These are phyloP conservation scores for Saturnispora sanitii DNA, from an alignment of 805 yeast species.

Conservation along the genomic window DNA sequence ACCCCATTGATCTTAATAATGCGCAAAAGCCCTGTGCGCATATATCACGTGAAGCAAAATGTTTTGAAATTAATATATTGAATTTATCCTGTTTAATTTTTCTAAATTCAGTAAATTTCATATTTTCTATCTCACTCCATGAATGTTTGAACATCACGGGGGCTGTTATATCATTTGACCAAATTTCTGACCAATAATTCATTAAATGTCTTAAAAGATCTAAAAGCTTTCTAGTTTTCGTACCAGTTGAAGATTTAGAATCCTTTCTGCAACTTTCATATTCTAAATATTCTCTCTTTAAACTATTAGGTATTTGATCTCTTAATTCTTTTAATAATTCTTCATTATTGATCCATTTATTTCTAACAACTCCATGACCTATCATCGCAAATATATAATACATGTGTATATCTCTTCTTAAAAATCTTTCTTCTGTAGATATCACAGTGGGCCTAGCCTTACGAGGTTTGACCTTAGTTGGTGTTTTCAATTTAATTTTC, in stretches of 20 bases:
- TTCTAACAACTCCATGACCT: slow-evolving; percentile 58
- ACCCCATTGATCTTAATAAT: slow-evolving; percentile 56
- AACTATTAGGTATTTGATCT: slow-evolving; percentile 37
- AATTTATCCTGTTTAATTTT: slow-evolving; percentile 35
- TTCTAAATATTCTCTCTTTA: slow-evolving; percentile 35
- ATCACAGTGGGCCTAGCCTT: slow-evolving; percentile 29
- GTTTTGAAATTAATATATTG: slow-evolving; percentile 30
- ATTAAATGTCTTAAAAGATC: slow-evolving; percentile 68
- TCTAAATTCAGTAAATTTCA: slow-evolving; percentile 14
- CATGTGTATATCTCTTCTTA: slow-evolving; percentile 49
- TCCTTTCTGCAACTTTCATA: slow-evolving; percentile 17
- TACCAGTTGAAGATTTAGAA: slow-evolving; percentile 21
- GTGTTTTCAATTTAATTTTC: slow-evolving; percentile 17
- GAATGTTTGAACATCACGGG: slow-evolving; percentile 34
- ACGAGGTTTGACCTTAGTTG: slow-evolving; percentile 16
- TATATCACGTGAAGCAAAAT: slow-evolving; percentile 65
- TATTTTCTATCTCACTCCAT: slow-evolving; percentile 36
- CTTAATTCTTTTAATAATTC: slow-evolving; percentile 33
- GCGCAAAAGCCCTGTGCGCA: slow-evolving; percentile 85
- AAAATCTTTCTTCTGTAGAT: slow-evolving; percentile 43
- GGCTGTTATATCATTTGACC: slow-evolving; percentile 33
- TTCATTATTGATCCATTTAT: slow-evolving; percentile 59
- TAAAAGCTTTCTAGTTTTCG: slow-evolving; percentile 55
- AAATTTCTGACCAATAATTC: slow-evolving; percentile 41
- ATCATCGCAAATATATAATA: slow-evolving; percentile 48